Evolutionary conservation across 2,329 filamentous ascomycete genomes (phyloP).

Genomic region (Colletotrichum sp.): DNA sequence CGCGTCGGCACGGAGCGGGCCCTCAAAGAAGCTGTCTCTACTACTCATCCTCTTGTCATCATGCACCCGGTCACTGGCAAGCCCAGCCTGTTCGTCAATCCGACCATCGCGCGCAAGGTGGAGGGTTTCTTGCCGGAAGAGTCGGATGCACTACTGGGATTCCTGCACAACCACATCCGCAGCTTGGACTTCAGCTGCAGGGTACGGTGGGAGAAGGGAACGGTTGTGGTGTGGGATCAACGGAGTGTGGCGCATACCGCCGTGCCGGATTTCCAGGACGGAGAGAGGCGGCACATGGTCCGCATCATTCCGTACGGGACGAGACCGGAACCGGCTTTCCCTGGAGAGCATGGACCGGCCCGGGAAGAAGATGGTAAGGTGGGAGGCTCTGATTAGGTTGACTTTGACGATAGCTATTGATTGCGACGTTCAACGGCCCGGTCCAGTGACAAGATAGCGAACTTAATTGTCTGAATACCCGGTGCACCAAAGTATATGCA

Average conservation of each 20-base stretch:
- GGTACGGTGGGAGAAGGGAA: constrained; percentile 31
- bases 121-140: constrained; percentile 34
- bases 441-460: background rate
- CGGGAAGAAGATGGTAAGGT: background rate
- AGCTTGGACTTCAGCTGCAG: constrained; percentile 36
- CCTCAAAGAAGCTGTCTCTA: constrained; percentile 30
- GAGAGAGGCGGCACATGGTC: constrained; percentile 34
- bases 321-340: constrained; percentile 19
- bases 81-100: constrained; percentile 31
- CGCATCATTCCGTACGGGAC: constrained; percentile 33
- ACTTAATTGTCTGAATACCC: background rate
- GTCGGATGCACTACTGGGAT: constrained; percentile 29
- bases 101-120: constrained; percentile 30
- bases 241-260: constrained; percentile 28
- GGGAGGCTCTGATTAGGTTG: background rate
- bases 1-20: constrained; percentile 31
- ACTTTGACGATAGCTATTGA: background rate
- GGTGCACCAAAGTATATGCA: background rate
- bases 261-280: constrained; percentile 32
- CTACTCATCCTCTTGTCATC: constrained; percentile 32
- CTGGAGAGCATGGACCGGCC: background rate
- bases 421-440: background rate
- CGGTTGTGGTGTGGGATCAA: constrained; percentile 35
- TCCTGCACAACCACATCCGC: constrained; percentile 31
- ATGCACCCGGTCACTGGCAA: constrained; percentile 31